These are phyloP conservation scores for Trematosphaeria pertusa DNA, from an alignment of 2,329 filamentous ascomycete genomes.

Conservation along the genomic window DNA sequence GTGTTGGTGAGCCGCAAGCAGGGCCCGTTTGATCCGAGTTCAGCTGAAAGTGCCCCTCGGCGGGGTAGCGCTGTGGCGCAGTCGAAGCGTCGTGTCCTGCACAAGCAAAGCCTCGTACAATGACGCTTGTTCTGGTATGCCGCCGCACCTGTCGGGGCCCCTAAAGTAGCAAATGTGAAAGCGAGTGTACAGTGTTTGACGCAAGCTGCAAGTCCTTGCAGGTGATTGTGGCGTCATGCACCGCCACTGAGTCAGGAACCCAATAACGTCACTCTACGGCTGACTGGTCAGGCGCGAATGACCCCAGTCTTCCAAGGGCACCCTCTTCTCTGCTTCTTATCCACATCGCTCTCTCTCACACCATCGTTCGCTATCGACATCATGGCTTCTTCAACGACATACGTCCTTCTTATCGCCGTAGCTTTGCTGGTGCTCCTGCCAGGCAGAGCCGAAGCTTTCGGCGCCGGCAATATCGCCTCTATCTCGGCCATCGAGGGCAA, in stretches of 20 bases:
- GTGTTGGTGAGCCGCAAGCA: neutral
- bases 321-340: conserved; percentile 1
- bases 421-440: conserved; percentile 47
- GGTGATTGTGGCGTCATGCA: neutral
- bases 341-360: conserved; percentile 9
- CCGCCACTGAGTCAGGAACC: neutral
- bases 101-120: conserved; percentile 4
- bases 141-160: neutral
- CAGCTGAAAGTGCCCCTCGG: neutral
- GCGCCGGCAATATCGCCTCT: conserved; percentile 55
- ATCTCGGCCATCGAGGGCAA: conserved; percentile 52
- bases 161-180: too few species aligned
- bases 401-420: conserved; percentile 45
- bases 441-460: conserved; percentile 50
- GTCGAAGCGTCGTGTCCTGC: neutral
- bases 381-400: conserved; percentile 44
- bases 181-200: too few species aligned
- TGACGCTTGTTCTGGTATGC: neutral
- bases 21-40: neutral
- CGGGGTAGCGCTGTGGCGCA: neutral
- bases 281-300: conserved; percentile 7
- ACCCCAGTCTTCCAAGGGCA: conserved; percentile 1
- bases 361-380: conserved; percentile 12
- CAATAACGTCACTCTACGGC: neutral
- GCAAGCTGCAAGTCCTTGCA: too few species aligned